Evolutionary conservation across 83 land plant genomes (phyloP).

Genomic region (Diphasiastrum complanatum): DNA sequence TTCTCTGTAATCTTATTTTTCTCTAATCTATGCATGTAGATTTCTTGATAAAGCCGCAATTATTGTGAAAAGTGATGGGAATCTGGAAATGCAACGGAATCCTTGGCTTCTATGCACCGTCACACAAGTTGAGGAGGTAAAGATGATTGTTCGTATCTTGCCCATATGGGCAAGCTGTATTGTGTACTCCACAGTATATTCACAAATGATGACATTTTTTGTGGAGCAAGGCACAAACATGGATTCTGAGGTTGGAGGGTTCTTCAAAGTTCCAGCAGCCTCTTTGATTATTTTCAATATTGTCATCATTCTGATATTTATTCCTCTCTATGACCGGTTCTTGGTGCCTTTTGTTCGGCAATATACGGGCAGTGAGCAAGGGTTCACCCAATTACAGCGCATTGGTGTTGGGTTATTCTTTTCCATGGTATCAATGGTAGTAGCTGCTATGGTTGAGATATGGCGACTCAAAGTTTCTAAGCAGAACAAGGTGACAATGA

Average conservation of each 20-base stretch:
- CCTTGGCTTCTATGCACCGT: slow-evolving; percentile 10
- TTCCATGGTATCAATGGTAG: slow-evolving; percentile 2
- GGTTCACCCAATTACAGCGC: slow-evolving; percentile 5
- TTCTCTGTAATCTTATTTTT: too few relatives aligned
- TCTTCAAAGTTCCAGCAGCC: slow-evolving; percentile 7
- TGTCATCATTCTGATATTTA: not conserved
- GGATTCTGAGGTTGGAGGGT: slow-evolving; percentile 4
- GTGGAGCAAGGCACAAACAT: slow-evolving; percentile 7
- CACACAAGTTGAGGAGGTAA: slow-evolving; percentile 13
- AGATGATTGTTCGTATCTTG: slow-evolving; percentile 2
- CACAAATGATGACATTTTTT: slow-evolving; percentile 9
- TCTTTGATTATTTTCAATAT: not conserved
- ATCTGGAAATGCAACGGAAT: too few relatives aligned
- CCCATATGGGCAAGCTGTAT: too few relatives aligned
- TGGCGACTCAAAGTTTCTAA: not conserved
- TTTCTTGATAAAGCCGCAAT: slow-evolving; percentile 11
- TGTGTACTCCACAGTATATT: slow-evolving; percentile 2
- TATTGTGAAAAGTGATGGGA: not conserved
- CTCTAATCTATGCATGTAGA: too few relatives aligned
- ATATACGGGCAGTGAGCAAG: not conserved
- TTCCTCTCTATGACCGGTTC: slow-evolving; percentile 3
- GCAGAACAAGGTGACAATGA: not conserved
- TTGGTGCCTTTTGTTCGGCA: slow-evolving; percentile 6
- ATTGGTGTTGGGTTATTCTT: slow-evolving; percentile 5
- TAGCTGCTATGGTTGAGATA: slow-evolving; percentile 8